Evolutionary conservation across 1,284 basidiomycete genomes (phyloP), one percentile per base, ranked within the genome.

Genomic region (Grifola frondosa): DNA sequence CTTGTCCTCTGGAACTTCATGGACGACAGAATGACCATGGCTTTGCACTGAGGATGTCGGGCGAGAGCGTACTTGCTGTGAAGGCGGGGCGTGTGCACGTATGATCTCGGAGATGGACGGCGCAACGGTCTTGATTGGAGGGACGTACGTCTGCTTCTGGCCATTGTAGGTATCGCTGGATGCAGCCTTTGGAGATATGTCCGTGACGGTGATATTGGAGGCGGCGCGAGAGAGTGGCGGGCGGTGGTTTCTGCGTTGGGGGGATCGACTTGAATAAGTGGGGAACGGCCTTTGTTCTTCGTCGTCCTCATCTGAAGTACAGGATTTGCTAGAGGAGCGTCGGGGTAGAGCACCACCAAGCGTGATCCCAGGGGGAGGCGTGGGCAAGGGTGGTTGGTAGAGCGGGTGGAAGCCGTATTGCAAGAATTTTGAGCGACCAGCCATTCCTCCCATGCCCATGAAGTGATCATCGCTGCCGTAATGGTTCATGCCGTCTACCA

Each of bases 91-190:
- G 63, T 91, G 81, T 21, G 74, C 76, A 32, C 84, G 80, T 48
- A 91, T 91, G 49, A 91, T 91, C 42, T 91, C 88, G 32, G 83
- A 86, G 58, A 91, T 91, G 15, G 86, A 88, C 35, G 88, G 88
- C 9, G 81, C 78, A 39, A 82, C 59, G 23, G 62, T 58, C 54
- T 64, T 70, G 34, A 33, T 38, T 25, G 47, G 41, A 36, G 42
- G 26, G 30, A 32, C 16, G 17, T 24, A 12, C 20, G 47, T 21
- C 17, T 21, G 20, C 25, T 30, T 13, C 3, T 21, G 12, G 13
- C n/a, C 30, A 20, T 9, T n/a, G n/a, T n/a, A n/a, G n/a, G n/a
- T n/a, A n/a, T n/a, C n/a, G 15, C 37, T 44, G 25, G 42, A 40
- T 12, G 44, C 20, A 16, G 36, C 17, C 16, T 21, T 23, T 20